Percentiles rank a stretch among this genome's conserved stretches.
Evolutionary conservation across 768 basidiomycete species (phyloP).

Genomic region (Serpula lacrymans): DNA sequence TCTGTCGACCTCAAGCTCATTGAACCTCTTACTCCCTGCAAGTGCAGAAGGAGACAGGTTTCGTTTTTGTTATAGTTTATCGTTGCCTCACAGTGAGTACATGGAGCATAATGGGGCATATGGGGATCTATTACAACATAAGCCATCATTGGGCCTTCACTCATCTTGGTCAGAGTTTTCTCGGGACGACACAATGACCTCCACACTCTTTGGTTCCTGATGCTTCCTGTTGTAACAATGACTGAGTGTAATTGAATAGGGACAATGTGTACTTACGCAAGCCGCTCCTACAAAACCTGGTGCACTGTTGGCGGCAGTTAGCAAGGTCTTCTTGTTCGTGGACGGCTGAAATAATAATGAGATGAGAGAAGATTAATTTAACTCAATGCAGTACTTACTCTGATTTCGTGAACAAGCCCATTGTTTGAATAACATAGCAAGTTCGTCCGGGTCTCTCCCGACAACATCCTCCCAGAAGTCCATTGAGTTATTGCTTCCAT

Average conservation of each 20-base stretch:
- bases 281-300: conserved; percentile 2
- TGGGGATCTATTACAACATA: too few relatives aligned
- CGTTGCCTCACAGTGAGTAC: too few relatives aligned
- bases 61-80: too few relatives aligned
- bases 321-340: conserved; percentile 3
- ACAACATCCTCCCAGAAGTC: conserved; percentile 9
- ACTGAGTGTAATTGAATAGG: neutral
- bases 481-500: conserved; percentile 5
- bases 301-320: conserved; percentile 1
- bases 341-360: neutral
- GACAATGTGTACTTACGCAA: conserved; percentile 9
- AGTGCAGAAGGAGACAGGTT: too few relatives aligned
- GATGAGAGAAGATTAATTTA: neutral
- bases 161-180: too few relatives aligned
- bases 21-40: too few relatives aligned
- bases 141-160: too few relatives aligned
- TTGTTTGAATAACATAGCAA: conserved; percentile 11
- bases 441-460: too few relatives aligned
- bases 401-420: conserved; percentile 9
- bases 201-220: too few relatives aligned
- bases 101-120: too few relatives aligned
- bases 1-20: too few relatives aligned
- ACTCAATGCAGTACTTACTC: neutral
- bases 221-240: conserved; percentile 2
- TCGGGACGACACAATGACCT: too few relatives aligned